Base-by-base conservation (phyloP, 345 rosid genomes). In the Eucalyptus sideroxylon region DNA sequence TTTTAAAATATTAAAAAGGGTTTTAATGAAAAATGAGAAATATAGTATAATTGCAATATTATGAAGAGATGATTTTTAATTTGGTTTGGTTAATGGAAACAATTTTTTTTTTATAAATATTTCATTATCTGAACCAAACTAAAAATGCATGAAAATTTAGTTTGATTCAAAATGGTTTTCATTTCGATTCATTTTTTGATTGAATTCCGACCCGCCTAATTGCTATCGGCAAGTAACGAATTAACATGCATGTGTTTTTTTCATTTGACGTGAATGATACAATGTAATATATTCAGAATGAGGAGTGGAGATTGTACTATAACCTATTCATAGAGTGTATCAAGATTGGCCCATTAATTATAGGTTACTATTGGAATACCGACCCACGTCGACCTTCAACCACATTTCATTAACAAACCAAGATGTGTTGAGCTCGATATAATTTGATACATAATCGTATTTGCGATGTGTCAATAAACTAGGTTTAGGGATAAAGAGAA, bases 131-230 rank as follows among this genome's bases (percentile, higher is more conserved):
- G 0, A 56, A 56, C 6, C 6, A 0, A 56, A 56, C 0, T 0
- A 3, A 56, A 24, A 56, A 56, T 2, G 1, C 6, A 56, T 0
- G 30, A 56, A 56, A 24, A 53, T 21, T 21, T 53, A 0, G 26
- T 19, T 53, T 2, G 11, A 0, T 2, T 19, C 26, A 53, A 4
- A 53, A 53, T 21, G 11, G 1, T 21, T 53, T 53, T 53, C 0
- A 1, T 2, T 56, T 56, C 6, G 1, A 24, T 56, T 56, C 6
- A 0, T 56, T 24, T 56, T 56, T 0, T 1, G 0, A 24, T 56
- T 24, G 3, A 56, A 56, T 24, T 56, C 0, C 1, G 1, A 56
- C 62, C 4, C 6, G 2, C 6, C 3, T 2, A 23, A 10, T 24
- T 56, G 30, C 6, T 9, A 1, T 9, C 0, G 0, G 1, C 1